Evolutionary conservation across 83 land plant genomes (phyloP).

Genomic region (Diphasiastrum complanatum): DNA sequence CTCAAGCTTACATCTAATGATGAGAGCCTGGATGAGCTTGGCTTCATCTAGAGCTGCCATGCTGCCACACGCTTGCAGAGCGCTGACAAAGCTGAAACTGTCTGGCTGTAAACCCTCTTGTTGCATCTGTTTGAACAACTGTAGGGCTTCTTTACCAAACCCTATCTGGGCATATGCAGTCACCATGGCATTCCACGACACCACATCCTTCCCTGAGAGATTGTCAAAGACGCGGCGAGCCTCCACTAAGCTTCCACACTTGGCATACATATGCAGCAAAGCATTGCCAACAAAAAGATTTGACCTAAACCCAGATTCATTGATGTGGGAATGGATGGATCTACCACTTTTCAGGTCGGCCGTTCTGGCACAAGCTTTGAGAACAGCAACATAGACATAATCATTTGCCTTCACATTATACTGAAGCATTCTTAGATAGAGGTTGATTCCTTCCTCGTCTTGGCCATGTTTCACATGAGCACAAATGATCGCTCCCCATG

Average conservation of each 20-base stretch:
- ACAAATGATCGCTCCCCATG: constrained; percentile 8
- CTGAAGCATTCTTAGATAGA: background rate
- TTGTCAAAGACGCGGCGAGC: background rate
- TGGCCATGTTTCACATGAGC: constrained; percentile 7
- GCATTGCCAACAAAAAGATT: too few species aligned
- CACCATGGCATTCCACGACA: background rate
- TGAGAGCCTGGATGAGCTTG: background rate
- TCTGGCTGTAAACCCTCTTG: background rate
- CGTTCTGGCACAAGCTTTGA: constrained; percentile 10
- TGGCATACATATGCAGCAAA: constrained; percentile 3
- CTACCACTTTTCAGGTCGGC: background rate
- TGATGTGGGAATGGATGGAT: constrained; percentile 13
- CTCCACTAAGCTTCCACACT: background rate
- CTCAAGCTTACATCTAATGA: background rate
- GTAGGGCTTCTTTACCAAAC: background rate
- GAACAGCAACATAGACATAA: constrained; percentile 5
- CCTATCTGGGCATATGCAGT: background rate
- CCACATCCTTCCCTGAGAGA: background rate
- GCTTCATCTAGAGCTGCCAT: background rate
- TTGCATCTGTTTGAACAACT: background rate
- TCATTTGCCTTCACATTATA: background rate
- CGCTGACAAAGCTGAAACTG: background rate
- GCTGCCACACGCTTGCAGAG: background rate
- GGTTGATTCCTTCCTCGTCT: background rate
- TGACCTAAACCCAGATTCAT: too few species aligned